phyloP scores from a whole-genome alignment of 108 stramenopile species.

The Aurantiochytrium sp. region DNA sequence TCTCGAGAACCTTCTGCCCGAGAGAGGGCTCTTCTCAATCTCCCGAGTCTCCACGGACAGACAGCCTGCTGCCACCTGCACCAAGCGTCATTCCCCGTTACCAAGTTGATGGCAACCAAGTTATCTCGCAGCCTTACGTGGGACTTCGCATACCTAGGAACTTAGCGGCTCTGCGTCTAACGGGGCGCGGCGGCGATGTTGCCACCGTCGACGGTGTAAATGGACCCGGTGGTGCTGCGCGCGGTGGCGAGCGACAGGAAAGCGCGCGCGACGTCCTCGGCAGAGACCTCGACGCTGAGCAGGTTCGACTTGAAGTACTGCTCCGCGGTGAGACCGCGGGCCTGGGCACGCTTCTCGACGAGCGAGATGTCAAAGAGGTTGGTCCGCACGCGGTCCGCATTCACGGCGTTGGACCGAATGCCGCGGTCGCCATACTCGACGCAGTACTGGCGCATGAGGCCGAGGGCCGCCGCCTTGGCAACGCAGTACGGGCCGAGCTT shows the following conservation, averaged over 20 bases:
- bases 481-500: constrained; percentile 32
- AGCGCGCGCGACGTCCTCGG: not conserved
- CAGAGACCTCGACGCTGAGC: not conserved
- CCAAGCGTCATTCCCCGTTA: too few species aligned
- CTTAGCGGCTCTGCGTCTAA: not conserved
- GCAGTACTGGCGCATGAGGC: constrained; percentile 21
- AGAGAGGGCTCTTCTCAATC: too few species aligned
- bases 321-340: constrained; percentile 14
- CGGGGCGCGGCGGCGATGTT: constrained; percentile 19
- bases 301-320: constrained; percentile 1
- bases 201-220: constrained; percentile 21
- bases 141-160: too few species aligned
- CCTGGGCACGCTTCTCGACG: constrained; percentile 16
- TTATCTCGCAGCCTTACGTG: too few species aligned
- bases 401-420: not conserved
- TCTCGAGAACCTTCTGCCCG: too few species aligned
- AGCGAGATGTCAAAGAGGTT: not conserved
- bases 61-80: too few species aligned
- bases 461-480: constrained; percentile 23
- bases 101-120: too few species aligned
- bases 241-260: not conserved
- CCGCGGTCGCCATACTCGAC: constrained; percentile 24
- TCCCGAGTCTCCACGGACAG: too few species aligned
- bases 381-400: constrained; percentile 24
- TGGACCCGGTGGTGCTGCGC: not conserved